Conservation (phyloP, 2,329 filamentous ascomycete genomes). For the Sphaerulina populicola region DNA sequence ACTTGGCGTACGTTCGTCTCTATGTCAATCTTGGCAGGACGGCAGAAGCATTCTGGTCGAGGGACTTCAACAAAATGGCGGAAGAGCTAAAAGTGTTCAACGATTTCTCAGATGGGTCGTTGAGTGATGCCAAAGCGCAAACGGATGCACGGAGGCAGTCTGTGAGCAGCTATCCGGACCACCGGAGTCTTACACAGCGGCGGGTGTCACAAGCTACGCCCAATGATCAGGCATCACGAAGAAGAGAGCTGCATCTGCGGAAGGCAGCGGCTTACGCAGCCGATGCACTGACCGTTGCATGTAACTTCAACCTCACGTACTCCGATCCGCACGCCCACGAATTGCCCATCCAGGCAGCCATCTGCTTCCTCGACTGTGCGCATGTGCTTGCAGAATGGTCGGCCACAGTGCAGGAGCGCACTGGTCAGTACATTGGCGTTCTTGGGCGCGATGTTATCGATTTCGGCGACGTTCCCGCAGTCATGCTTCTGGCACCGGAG, state of each 20-base stretch:
- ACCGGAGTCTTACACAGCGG: constrained; percentile 27
- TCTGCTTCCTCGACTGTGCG: constrained; percentile 89
- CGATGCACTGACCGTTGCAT: constrained; percentile 80
- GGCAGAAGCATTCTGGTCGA: constrained; percentile 89
- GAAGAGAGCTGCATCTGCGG: constrained; percentile 76
- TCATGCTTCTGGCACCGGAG: constrained; percentile 86
- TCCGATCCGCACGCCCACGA: constrained; percentile 76
- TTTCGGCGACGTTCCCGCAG: constrained; percentile 67
- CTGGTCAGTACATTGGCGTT: constrained; percentile 81
- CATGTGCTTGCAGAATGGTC: constrained; percentile 94
- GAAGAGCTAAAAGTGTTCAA: constrained; percentile 72
- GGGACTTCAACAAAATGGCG: constrained; percentile 86
- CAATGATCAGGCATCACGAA: constrained; percentile 39
- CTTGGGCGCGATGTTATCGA: constrained; percentile 77
- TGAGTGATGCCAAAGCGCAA: constrained; percentile 6
- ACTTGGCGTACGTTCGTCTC: constrained; percentile 82
- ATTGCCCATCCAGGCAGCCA: constrained; percentile 77
- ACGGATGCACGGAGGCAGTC: constrained; percentile 3
- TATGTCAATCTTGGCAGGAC: constrained; percentile 89
- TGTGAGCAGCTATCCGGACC: constrained; percentile 8
- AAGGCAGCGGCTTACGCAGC: constrained; percentile 95
- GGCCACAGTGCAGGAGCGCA: constrained; percentile 82
- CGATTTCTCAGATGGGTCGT: constrained; percentile 42
- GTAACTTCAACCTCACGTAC: constrained; percentile 77
- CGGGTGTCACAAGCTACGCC: constrained; percentile 17